Conservation (phyloP, 2,329 filamentous ascomycete species). For the Paecilomyces fulvus region DNA sequence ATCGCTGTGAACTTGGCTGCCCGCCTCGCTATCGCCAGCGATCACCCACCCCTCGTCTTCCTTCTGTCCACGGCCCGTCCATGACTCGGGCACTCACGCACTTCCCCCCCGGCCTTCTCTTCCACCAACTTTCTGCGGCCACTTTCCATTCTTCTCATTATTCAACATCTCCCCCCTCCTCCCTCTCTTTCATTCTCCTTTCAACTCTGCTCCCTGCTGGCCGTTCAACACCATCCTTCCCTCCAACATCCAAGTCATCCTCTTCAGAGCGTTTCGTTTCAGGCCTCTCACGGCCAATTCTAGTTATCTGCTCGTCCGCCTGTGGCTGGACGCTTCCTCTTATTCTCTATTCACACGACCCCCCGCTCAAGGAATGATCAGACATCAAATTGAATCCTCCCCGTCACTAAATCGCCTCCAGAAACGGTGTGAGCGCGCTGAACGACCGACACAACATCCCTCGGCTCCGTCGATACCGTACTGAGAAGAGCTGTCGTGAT, state of each 20-base stretch:
- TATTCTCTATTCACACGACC: slow-evolving; percentile 14
- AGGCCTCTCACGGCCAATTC: not conserved
- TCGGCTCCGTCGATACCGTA: slow-evolving; percentile 15
- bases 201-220: slow-evolving; percentile 3
- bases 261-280: slow-evolving; percentile 2
- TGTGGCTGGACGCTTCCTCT: slow-evolving; percentile 32
- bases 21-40: slow-evolving; percentile 6
- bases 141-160: slow-evolving; percentile 6
- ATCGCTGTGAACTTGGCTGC: not conserved
- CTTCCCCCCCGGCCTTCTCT: slow-evolving; percentile 11
- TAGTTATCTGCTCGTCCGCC: slow-evolving; percentile 20
- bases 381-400: slow-evolving; percentile 28
- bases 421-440: slow-evolving; percentile 35
- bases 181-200: slow-evolving; percentile 14
- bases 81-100: slow-evolving; percentile 9
- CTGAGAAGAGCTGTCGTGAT: slow-evolving; percentile 15
- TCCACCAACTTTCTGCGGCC: slow-evolving; percentile 8
- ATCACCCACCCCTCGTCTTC: slow-evolving; percentile 11
- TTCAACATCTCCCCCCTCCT: slow-evolving; percentile 6
- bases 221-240: slow-evolving; percentile 1
- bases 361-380: slow-evolving; percentile 37
- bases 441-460: slow-evolving; percentile 21
- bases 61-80: slow-evolving; percentile 16
- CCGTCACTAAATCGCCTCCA: slow-evolving; percentile 34
- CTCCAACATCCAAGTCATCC: slow-evolving; percentile 7